phyloP scores from a whole-genome alignment of 345 rosid species.

The Populus ilicifolia region DNA sequence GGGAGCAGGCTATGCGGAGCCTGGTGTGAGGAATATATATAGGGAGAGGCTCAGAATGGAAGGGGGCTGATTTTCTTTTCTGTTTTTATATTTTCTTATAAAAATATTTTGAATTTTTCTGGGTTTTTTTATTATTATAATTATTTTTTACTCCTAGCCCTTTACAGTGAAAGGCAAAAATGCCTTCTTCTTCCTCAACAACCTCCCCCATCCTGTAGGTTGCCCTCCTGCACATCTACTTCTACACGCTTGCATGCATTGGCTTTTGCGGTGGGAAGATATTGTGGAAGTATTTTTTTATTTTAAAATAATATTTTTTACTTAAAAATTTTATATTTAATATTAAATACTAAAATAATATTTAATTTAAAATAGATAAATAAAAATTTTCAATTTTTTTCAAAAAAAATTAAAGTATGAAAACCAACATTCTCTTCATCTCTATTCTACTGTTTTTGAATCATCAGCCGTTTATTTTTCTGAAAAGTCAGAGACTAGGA shows the following conservation, averaged over 20 bases:
- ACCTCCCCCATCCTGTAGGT: too few relatives aligned
- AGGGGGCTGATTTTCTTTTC: conserved; percentile 8
- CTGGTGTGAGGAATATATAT: conserved; percentile 43
- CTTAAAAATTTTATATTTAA: too few relatives aligned
- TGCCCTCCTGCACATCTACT: too few relatives aligned
- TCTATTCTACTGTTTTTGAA: not conserved
- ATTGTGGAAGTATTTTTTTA: too few relatives aligned
- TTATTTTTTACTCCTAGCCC: not conserved
- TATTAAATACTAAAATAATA: too few relatives aligned
- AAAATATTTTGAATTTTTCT: conserved; percentile 2
- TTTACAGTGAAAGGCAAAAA: not conserved
- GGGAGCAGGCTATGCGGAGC: conserved; percentile 3
- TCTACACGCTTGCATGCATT: not conserved
- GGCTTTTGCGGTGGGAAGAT: not conserved
- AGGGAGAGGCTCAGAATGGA: conserved; percentile 28
- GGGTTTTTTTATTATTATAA: not conserved
- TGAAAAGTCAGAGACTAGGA: not conserved
- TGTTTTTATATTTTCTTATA: not conserved
- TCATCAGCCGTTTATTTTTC: not conserved
- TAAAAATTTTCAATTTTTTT: too few relatives aligned
- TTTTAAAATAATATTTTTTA: too few relatives aligned
- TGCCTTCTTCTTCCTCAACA: not conserved
- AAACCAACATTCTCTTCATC: not conserved
- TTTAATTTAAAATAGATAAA: too few relatives aligned
- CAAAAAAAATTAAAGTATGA: too few relatives aligned